Evolutionary conservation across 306 rosid species (phyloP).

Genomic region (Vigna angularis): DNA sequence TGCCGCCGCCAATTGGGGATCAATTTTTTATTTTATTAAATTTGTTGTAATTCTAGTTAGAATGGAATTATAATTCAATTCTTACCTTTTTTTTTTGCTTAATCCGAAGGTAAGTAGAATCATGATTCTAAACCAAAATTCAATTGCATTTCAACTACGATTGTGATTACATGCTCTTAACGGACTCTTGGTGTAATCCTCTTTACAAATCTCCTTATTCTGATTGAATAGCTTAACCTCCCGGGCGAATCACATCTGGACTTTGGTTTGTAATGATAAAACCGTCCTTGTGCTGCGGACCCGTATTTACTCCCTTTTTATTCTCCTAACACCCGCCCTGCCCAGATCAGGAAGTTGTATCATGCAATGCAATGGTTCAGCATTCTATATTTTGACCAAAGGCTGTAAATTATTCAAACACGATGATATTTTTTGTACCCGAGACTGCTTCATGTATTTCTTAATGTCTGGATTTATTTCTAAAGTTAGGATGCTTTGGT

Average conservation of each 20-base stretch:
- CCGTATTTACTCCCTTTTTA: not conserved
- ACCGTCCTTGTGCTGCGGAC: not conserved
- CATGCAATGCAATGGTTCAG: conserved; percentile 33
- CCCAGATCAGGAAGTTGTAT: conserved; percentile 9
- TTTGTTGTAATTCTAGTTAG: not conserved
- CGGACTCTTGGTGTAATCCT: not conserved
- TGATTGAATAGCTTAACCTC: conserved; percentile 31
- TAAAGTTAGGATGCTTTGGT: conserved; percentile 1
- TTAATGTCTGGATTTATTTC: conserved; percentile 16
- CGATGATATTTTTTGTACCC: conserved; percentile 12
- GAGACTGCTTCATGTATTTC: conserved; percentile 27
- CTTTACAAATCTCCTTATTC: conserved; percentile 4
- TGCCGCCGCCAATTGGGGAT: not conserved
- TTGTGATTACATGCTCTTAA: not conserved
- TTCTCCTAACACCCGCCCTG: not conserved
- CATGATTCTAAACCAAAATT: not conserved
- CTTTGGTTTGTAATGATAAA: conserved; percentile 24
- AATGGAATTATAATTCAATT: not conserved
- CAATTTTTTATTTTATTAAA: not conserved
- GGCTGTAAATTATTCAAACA: conserved; percentile 18
- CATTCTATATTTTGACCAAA: conserved; percentile 2
- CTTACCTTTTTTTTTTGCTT: not conserved
- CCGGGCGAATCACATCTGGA: conserved; percentile 31
- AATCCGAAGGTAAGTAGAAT: not conserved
- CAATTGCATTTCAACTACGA: not conserved